Evolutionary conservation across 192 early-diverging fungal genomes (phyloP).

Genomic region (Linnemannia schmuckeri): DNA sequence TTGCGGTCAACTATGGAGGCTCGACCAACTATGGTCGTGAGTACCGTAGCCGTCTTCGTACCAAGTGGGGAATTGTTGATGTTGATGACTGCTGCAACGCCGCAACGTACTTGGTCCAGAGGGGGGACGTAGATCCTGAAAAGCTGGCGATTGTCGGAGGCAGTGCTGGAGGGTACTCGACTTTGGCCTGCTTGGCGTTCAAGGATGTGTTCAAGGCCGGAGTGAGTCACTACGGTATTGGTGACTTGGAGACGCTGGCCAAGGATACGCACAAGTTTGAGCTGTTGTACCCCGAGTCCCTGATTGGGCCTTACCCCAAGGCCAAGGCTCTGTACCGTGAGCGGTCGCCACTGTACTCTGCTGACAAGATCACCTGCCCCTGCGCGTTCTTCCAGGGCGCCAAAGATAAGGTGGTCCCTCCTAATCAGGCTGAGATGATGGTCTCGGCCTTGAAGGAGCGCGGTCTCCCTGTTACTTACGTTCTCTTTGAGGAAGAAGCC

Average conservation of each 20-base stretch:
- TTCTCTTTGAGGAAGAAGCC: constrained; percentile 75
- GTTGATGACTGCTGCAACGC: constrained; percentile 83
- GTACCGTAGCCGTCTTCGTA: constrained; percentile 78
- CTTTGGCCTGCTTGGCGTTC: constrained; percentile 72
- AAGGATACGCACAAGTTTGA: constrained; percentile 91
- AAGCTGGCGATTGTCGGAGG: constrained; percentile 77
- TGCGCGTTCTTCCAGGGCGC: constrained; percentile 81
- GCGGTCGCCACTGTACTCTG: constrained; percentile 74
- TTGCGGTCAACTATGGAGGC: constrained; percentile 86
- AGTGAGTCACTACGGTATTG: constrained; percentile 79
- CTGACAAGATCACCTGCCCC: constrained; percentile 71
- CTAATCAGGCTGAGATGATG: constrained; percentile 81
- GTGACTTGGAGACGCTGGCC: constrained; percentile 73
- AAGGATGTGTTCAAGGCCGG: constrained; percentile 81
- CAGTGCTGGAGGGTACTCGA: constrained; percentile 74
- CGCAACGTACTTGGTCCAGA: constrained; percentile 70
- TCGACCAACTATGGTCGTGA: constrained; percentile 80
- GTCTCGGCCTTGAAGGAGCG: constrained; percentile 74
- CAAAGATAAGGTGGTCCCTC: constrained; percentile 83
- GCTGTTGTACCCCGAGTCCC: constrained; percentile 66
- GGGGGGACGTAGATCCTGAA: constrained; percentile 69
- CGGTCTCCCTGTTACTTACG: constrained; percentile 69
- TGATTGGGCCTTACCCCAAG: constrained; percentile 74
- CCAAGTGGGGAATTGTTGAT: constrained; percentile 82
- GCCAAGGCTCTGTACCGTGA: constrained; percentile 67